These are phyloP conservation scores for Hypoxylon sp. DNA, from an alignment of 2,329 filamentous ascomycete genomes.

Conservation along the genomic window DNA sequence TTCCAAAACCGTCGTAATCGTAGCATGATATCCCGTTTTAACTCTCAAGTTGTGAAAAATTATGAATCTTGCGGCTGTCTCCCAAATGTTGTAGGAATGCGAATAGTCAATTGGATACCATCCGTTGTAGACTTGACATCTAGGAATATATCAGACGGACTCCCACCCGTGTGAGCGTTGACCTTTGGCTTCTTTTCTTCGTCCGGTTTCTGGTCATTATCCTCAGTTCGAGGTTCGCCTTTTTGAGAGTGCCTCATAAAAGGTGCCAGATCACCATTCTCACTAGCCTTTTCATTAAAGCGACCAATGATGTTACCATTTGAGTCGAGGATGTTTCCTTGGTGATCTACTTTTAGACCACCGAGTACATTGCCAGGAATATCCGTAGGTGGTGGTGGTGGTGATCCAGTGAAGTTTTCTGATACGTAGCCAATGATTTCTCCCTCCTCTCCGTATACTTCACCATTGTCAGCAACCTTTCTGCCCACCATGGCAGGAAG, in stretches of 20 bases:
- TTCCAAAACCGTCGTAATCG: background rate
- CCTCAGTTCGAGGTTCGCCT: slow-evolving; percentile 35
- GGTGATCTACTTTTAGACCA: slow-evolving; percentile 53
- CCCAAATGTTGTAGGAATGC: slow-evolving; percentile 65
- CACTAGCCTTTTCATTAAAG: slow-evolving; percentile 53
- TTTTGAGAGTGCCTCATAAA: slow-evolving; percentile 22
- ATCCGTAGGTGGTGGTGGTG: slow-evolving; percentile 37
- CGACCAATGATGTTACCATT: slow-evolving; percentile 57
- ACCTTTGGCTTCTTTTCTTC: slow-evolving; percentile 41
- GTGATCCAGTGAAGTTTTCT: slow-evolving; percentile 49
- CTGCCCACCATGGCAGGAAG: slow-evolving; percentile 63
- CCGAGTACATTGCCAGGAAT: slow-evolving; percentile 42
- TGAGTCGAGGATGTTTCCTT: slow-evolving; percentile 57
- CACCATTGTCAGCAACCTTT: slow-evolving; percentile 55
- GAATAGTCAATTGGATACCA: slow-evolving; percentile 65
- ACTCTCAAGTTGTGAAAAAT: background rate
- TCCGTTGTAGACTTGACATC: slow-evolving; percentile 66
- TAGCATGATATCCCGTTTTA: background rate
- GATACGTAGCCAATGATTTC: slow-evolving; percentile 56
- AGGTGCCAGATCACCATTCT: slow-evolving; percentile 28
- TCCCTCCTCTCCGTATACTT: slow-evolving; percentile 55
- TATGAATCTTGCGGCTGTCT: slow-evolving; percentile 38
- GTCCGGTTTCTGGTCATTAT: slow-evolving; percentile 30
- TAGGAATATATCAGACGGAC: slow-evolving; percentile 63
- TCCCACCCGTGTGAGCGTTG: slow-evolving; percentile 51